Conservation (phyloP, 2,329 filamentous ascomycete species). For the Tolypocladium inflatum region DNA sequence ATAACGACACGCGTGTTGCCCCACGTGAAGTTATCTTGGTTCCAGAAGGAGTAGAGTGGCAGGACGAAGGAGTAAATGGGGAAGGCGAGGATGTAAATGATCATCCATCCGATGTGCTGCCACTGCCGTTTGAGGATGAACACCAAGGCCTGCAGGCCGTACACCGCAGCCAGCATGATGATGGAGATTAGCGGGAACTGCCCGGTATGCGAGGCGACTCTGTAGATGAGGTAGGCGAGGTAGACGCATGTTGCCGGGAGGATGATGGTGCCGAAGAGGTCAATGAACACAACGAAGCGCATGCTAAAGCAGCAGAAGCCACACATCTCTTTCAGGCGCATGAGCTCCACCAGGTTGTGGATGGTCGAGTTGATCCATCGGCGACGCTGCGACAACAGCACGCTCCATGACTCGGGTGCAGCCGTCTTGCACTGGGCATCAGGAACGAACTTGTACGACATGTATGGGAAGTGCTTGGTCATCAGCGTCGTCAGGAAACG, state of each 20-base stretch:
- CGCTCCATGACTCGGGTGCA: constrained; percentile 87
- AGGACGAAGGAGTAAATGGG: constrained; percentile 88
- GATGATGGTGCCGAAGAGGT: constrained; percentile 86
- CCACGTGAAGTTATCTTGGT: constrained; percentile 98
- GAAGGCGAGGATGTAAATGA: constrained; percentile 94
- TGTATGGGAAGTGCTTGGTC: constrained; percentile 93
- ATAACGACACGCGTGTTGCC: constrained; percentile 97
- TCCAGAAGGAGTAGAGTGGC: constrained; percentile 98
- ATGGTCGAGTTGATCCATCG: constrained; percentile 99
- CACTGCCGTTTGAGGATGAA: constrained; percentile 96
- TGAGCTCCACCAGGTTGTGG: constrained; percentile 87
- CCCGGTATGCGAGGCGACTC: constrained; percentile 56
- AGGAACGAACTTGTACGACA: constrained; percentile 93
- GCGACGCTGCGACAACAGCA: constrained; percentile 92
- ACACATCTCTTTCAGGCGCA: constrained; percentile 86
- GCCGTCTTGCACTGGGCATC: constrained; percentile 91
- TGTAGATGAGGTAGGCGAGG: constrained; percentile 79
- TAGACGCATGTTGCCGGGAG: constrained; percentile 84
- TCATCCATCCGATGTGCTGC: constrained; percentile 99
- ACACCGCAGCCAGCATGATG: constrained; percentile 80
- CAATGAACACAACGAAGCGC: constrained; percentile 92
- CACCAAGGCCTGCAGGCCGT: constrained; percentile 90
- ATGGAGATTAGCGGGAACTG: constrained; percentile 82
- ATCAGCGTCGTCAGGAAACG: constrained; percentile 94
- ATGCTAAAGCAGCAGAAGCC: constrained; percentile 99